Evolutionary conservation across 768 basidiomycete species (phyloP).

Genomic region (Sarcodon sp.): DNA sequence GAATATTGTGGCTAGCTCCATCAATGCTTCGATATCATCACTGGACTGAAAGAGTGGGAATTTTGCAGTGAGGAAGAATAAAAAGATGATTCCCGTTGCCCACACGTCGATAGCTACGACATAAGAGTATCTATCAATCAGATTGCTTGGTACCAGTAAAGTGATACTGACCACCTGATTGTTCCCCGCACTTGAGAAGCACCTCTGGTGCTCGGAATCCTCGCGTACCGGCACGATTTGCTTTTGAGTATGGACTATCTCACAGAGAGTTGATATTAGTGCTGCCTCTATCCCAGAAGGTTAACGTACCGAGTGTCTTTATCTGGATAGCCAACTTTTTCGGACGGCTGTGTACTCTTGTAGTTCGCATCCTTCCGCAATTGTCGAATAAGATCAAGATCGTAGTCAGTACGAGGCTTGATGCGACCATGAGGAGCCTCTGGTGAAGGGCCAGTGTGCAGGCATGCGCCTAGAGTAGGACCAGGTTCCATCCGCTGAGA

Average conservation of each 20-base stretch:
- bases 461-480: slow-evolving; percentile 43
- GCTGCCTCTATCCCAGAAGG: not conserved
- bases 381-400: slow-evolving; percentile 35
- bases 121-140: slow-evolving; percentile 4
- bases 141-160: not conserved
- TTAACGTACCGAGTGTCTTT: slow-evolving; percentile 54
- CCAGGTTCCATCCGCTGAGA: slow-evolving; percentile 43
- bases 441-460: slow-evolving; percentile 59
- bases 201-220: slow-evolving; percentile 98
- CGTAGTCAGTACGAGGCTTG: slow-evolving; percentile 27
- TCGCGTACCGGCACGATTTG: slow-evolving; percentile 92
- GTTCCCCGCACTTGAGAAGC: slow-evolving; percentile 84
- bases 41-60: slow-evolving; percentile 92
- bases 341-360: slow-evolving; percentile 39
- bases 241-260: slow-evolving; percentile 67
- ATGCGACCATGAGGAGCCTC: slow-evolving; percentile 61
- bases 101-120: slow-evolving; percentile 86
- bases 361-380: slow-evolving; percentile 48
- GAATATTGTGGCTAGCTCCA: slow-evolving; percentile 86
- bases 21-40: slow-evolving; percentile 89
- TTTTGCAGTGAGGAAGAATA: slow-evolving; percentile 86
- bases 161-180: slow-evolving; percentile 65
- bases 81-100: slow-evolving; percentile 85
- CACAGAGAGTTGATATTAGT: not conserved
- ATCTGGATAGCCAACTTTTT: slow-evolving; percentile 66